Percentiles rank a stretch among this genome's conserved stretches.
phyloP scores from a whole-genome alignment of 176 grass and related monocot species.

The Oryza longistaminata region DNA sequence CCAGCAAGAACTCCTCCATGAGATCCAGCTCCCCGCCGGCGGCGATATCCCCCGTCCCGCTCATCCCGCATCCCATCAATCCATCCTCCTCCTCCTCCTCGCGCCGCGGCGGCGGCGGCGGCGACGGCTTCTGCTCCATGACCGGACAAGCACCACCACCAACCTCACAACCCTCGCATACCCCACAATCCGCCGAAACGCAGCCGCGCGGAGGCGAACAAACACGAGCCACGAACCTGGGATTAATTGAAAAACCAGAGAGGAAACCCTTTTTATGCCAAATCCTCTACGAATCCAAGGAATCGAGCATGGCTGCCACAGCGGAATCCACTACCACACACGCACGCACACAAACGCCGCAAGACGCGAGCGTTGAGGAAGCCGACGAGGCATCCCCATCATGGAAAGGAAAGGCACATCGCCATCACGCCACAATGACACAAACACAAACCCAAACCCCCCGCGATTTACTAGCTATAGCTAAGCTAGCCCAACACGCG shows the following conservation, averaged over 20 bases:
- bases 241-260: constrained; percentile 23
- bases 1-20: constrained; percentile 66
- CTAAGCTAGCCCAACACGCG: not conserved
- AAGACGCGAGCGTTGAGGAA: not conserved
- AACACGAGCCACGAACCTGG: constrained; percentile 25
- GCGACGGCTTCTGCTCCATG: constrained; percentile 41
- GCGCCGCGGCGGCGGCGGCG: not conserved
- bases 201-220: not conserved
- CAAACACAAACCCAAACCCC: too few relatives aligned
- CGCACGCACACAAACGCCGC: not conserved
- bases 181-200: not conserved
- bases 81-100: constrained; percentile 3
- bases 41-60: constrained; percentile 38
- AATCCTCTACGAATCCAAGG: constrained; percentile 23
- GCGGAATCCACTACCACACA: constrained; percentile 35
- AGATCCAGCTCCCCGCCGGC: constrained; percentile 57
- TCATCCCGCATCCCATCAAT: constrained; percentile 6
- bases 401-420: constrained; percentile 33
- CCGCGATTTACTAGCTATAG: too few relatives aligned
- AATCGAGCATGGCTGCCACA: constrained; percentile 50
- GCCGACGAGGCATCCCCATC: constrained; percentile 45
- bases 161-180: constrained; percentile 13
- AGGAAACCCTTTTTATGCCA: constrained; percentile 2
- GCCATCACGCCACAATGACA: constrained; percentile 19
- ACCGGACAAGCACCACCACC: not conserved